Evolutionary conservation across 2,329 filamentous ascomycete genomes (phyloP).

Genomic region (Apiospora saccharicola): DNA sequence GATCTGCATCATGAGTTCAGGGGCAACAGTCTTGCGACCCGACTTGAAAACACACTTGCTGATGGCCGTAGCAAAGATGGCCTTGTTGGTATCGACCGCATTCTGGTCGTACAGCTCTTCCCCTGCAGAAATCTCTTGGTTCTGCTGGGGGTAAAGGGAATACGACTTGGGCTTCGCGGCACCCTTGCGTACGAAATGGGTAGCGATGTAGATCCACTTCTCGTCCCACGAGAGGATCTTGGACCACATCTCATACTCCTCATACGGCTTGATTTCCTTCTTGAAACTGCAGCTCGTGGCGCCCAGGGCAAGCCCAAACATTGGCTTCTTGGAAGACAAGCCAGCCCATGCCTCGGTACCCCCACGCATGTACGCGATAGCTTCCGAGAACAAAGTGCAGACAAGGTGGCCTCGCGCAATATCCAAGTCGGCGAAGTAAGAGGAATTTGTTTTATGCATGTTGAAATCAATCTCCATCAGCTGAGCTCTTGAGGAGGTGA

Average conservation of each 20-base stretch:
- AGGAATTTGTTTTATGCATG: constrained; percentile 74
- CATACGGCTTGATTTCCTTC: constrained; percentile 60
- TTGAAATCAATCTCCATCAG: constrained; percentile 76
- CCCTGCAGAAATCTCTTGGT: neutral
- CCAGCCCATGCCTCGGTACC: constrained; percentile 41
- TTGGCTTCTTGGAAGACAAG: constrained; percentile 33
- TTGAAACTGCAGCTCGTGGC: constrained; percentile 63
- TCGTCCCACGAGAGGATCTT: constrained; percentile 62
- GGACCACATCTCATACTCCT: constrained; percentile 59
- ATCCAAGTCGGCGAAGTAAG: constrained; percentile 75
- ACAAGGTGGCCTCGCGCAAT: constrained; percentile 71
- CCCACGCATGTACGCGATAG: constrained; percentile 43
- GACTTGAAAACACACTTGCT: constrained; percentile 68
- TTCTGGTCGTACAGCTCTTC: neutral
- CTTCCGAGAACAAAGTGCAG: constrained; percentile 52
- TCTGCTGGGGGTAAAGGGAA: constrained; percentile 44
- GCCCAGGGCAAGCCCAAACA: constrained; percentile 52
- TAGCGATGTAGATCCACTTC: constrained; percentile 64
- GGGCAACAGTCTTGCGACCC: constrained; percentile 69
- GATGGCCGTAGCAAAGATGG: constrained; percentile 58
- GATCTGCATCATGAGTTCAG: constrained; percentile 66
- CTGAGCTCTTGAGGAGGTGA: constrained; percentile 67
- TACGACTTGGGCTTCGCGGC: constrained; percentile 44
- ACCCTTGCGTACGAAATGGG: constrained; percentile 55
- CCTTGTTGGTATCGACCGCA: constrained; percentile 30